A percentile compares a stretch with the other conserved stretches of the same genome.
phyloP scores from a whole-genome alignment of 495 filamentous ascomycete genomes.

The Talaromyces ruber region DNA sequence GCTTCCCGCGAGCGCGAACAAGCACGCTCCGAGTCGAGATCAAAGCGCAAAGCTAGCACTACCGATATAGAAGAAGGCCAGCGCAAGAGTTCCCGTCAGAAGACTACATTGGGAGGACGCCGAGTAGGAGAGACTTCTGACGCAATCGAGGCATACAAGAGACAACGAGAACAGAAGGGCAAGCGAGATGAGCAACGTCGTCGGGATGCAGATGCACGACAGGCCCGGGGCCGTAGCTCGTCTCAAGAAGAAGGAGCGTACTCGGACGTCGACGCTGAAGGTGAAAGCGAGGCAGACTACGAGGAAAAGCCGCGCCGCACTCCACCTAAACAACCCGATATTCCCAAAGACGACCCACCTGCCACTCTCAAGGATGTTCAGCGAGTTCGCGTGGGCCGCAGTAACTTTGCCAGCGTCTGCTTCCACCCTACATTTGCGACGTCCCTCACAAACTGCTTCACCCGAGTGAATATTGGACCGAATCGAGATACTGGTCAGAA shows the following conservation, averaged over 20 bases:
- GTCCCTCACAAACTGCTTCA: conserved; percentile 68
- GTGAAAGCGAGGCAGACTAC: conserved; percentile 75
- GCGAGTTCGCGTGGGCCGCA: conserved; percentile 69
- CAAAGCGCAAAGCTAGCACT: conserved; percentile 75
- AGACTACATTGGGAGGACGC: conserved; percentile 67
- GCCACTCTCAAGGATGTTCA: conserved; percentile 75
- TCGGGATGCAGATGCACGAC: conserved; percentile 48
- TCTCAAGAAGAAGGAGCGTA: conserved; percentile 35
- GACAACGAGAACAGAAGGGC: conserved; percentile 74
- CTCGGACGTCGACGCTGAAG: conserved; percentile 61
- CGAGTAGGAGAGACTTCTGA: conserved; percentile 71
- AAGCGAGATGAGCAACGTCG: conserved; percentile 61
- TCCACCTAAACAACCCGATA: conserved; percentile 18
- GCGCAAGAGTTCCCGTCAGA: conserved; percentile 73
- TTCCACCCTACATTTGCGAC: conserved; percentile 86
- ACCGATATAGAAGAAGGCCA: conserved; percentile 63
- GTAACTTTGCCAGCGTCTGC: conserved; percentile 74
- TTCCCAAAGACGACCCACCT: conserved; percentile 46
- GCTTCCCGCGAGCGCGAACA: conserved; percentile 59
- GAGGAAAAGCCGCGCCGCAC: conserved; percentile 40
- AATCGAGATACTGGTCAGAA: conserved; percentile 58
- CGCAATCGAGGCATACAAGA: conserved; percentile 75
- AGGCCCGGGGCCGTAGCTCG: conserved; percentile 9
- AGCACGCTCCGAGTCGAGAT: conserved; percentile 43
- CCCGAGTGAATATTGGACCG: conserved; percentile 68